These are phyloP conservation scores for Rutstroemia sp. DNA, from an alignment of 2,329 filamentous ascomycete genomes.

Conservation along the genomic window DNA sequence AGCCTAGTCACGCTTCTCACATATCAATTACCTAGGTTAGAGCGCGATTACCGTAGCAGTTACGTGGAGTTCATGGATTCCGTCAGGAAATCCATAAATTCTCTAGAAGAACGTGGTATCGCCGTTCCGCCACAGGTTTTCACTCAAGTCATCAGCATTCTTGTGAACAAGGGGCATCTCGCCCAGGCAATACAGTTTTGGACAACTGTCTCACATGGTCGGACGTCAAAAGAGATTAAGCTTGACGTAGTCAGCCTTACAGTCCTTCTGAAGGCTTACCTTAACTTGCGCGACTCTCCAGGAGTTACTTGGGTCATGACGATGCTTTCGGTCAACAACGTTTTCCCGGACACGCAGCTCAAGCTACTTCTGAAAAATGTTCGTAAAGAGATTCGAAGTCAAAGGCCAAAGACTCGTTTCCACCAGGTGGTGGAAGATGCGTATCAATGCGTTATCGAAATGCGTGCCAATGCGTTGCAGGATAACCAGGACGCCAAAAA, in stretches of 20 bases:
- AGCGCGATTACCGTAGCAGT: background rate
- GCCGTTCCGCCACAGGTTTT: slow-evolving; percentile 18
- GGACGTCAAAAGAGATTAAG: slow-evolving; percentile 10
- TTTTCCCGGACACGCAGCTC: slow-evolving; percentile 21
- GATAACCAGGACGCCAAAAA: slow-evolving; percentile 12
- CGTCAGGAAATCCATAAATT: slow-evolving; percentile 13
- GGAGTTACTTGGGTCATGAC: slow-evolving; percentile 25
- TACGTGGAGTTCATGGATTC: slow-evolving; percentile 3
- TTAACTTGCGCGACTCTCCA: slow-evolving; percentile 15
- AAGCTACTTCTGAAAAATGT: slow-evolving; percentile 14
- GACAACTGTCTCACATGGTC: slow-evolving; percentile 17
- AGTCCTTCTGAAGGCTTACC: slow-evolving; percentile 24
- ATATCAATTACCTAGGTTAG: slow-evolving; percentile 17
- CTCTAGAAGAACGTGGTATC: slow-evolving; percentile 18
- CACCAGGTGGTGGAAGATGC: slow-evolving; percentile 12
- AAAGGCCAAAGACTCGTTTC: background rate
- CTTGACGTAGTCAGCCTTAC: slow-evolving; percentile 20
- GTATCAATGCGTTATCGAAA: slow-evolving; percentile 7
- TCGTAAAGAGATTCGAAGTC: background rate
- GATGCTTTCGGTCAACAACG: slow-evolving; percentile 16
- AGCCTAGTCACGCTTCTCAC: slow-evolving; percentile 21
- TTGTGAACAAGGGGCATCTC: slow-evolving; percentile 16
- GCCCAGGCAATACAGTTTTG: slow-evolving; percentile 25
- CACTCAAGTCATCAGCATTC: slow-evolving; percentile 22
- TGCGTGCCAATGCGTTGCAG: slow-evolving; percentile 7